A percentile compares a stretch with the other conserved stretches of the same genome.
Conservation (phyloP, 176 grass and related monocot species). For the Oryza officinalis region DNA sequence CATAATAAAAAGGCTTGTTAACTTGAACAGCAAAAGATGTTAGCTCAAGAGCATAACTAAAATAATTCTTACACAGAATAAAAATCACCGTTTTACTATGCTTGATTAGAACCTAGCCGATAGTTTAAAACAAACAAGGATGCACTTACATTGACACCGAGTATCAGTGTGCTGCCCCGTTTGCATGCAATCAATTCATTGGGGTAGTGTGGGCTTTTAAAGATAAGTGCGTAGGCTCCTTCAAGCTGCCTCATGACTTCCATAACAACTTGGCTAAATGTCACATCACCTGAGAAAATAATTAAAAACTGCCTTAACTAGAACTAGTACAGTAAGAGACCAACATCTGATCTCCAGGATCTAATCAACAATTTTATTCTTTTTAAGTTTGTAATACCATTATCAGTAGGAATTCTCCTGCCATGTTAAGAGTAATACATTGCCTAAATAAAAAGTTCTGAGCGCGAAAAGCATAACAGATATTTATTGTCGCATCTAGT, state of each 20-base stretch:
- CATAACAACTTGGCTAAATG: constrained; percentile 90
- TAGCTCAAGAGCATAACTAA: neutral
- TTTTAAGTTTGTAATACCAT: neutral
- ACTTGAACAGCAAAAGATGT: constrained; percentile 8
- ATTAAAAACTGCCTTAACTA: neutral
- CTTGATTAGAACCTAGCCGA: neutral
- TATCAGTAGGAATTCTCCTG: neutral
- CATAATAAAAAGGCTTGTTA: neutral
- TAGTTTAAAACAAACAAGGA: neutral
- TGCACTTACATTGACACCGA: constrained; percentile 83
- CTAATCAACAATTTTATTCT: neutral
- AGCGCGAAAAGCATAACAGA: neutral
- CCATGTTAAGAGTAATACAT: neutral
- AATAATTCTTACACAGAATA: neutral
- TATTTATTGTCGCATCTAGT: neutral
- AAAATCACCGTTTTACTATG: constrained; percentile 2
- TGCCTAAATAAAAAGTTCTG: neutral
- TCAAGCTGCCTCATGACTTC: constrained; percentile 97
- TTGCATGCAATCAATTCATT: constrained; percentile 91
- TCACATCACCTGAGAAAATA: constrained; percentile 58
- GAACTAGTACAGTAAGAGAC: neutral
- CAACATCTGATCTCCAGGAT: neutral
- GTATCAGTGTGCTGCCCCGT: constrained; percentile 75
- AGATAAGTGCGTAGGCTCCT: constrained; percentile 95
- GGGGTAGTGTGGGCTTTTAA: constrained; percentile 93